These are phyloP conservation scores for Nematocida minor DNA, from an alignment of 371 early-diverging fungal genomes.

Conservation along the genomic window DNA sequence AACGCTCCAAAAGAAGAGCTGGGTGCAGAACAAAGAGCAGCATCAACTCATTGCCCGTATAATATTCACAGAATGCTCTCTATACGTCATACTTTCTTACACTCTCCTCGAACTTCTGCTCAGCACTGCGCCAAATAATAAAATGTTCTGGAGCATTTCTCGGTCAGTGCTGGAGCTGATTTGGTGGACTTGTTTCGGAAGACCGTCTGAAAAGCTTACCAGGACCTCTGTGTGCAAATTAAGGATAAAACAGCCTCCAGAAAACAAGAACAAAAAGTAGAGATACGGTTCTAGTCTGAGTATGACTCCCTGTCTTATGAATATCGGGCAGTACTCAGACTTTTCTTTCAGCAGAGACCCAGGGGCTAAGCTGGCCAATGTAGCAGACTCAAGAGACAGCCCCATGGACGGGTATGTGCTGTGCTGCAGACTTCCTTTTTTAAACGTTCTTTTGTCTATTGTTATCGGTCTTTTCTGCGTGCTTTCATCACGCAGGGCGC, in stretches of 20 bases:
- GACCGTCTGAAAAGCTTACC: not conserved
- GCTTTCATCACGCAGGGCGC: not conserved
- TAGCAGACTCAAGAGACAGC: conserved; percentile 10
- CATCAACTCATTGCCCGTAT: too few species aligned
- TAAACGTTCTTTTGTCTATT: conserved; percentile 6
- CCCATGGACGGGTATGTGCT: conserved; percentile 17
- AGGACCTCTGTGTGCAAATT: not conserved
- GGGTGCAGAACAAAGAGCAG: too few species aligned
- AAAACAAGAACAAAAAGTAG: not conserved
- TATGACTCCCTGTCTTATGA: conserved; percentile 7
- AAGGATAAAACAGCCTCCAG: conserved; percentile 2
- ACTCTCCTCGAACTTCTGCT: too few species aligned
- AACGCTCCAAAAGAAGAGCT: too few species aligned
- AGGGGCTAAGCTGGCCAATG: conserved; percentile 16
- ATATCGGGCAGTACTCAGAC: conserved; percentile 9
- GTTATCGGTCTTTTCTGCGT: not conserved
- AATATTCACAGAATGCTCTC: too few species aligned
- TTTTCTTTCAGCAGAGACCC: not conserved
- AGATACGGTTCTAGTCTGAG: conserved; percentile 35
- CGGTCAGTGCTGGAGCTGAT: not conserved
- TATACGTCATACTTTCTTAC: too few species aligned
- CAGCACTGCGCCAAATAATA: not conserved
- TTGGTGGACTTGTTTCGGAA: not conserved
- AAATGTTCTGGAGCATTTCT: conserved; percentile 14
- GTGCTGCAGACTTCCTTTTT: conserved; percentile 22